Base-by-base conservation (phyloP, 140 eudicot genomes). In the Oenanthe javanica region DNA sequence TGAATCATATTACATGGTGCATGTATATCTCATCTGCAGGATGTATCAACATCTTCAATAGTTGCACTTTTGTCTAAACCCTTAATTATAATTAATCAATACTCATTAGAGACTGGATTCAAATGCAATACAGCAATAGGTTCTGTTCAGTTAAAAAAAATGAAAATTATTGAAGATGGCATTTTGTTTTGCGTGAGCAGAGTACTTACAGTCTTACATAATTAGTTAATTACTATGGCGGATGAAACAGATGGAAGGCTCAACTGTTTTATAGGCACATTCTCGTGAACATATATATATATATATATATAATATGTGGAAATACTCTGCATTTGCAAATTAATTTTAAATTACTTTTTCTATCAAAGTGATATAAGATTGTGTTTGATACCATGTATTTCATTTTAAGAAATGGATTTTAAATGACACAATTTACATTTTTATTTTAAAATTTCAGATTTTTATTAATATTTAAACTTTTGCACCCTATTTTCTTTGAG, bases 211-310 rank as follows among this genome's bases (percentile, higher is more conserved):
- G 31, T 31, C 31, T 31, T 31, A 0, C 12, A 67, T 27, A n/a
- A n/a, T n/a, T n/a, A n/a, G n/a, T n/a, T n/a, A 67, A 67, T 67
- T 31, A 67, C 19, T 48, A 27, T 36, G 27, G 48, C 8, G 47
- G 31, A 31, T 40, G 80, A 54, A 25, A 67, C 73, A 67, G 45
- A 31, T 67, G 73, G 19, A 67, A n/a, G 59, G 7, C 78, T 48
- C 86, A 83, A 83, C 86, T 74, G 86, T 83, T 55, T 72, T 48
- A 46, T 63, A 63, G 66, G 8, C 81, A 63, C 67, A 79, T 83
- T 79, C 86, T 64, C 80, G 86, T 83, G 86, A 1, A 19, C 9
- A 15, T 42, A 54, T 79, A 72, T 78, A 79, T 59, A 59, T 59
- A 31, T 31, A 31, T 12, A 14, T 40, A 52, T 79, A 72, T 77